Base-by-base conservation (phyloP, 1,139 yeast species). In the Candida smagusa region DNA sequence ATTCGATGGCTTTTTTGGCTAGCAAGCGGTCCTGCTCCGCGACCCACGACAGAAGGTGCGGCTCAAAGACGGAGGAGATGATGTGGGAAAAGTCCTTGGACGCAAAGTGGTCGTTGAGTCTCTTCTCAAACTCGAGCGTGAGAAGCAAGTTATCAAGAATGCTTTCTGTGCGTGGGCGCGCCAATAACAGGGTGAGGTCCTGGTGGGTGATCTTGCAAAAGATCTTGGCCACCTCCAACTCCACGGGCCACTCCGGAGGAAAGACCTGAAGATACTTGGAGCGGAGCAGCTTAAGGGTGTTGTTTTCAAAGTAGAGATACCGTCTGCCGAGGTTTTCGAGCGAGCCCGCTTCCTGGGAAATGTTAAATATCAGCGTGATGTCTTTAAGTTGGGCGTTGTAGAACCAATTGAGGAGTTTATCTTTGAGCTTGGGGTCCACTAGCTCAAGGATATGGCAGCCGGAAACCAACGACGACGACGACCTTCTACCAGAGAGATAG, bases 281-380 rank as follows among this genome's bases (percentile, higher is more conserved):
- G 37, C 77, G 81, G 44, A 84, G 79, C 38, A 77, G 74, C 34
- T 73, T 74, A 40, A 90, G 62, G 1, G 87, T 74, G 47, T 85
- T 80, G 48, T 84, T 82, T 28, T 37, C 34, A 59, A 88, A 84
- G 58, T 85, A 92, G 24, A 90, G 75, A 56, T 79, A 92, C 36
- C 98, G 69, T 48, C 97, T 68, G 12, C 79, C 74, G 33, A 92
- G 64, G 58, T 92, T 92, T 44, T 92, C 98, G 44, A 92, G 64
- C 2, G 95, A 84, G 1, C 97, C 97, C 0, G 98, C 97, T 59
- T 90, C 98, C 49, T 89, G 97, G 12, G 79, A 71, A 22, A 80
- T 72, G 39, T 79, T 76, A 61, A 92, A 92, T 9, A 92, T 87
- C 19, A 77, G 67, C 30, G 76, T 74, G 40, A 92, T 80, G 52